Conservation (phyloP, 305 asterid genomes). For the Ilex paraguariensis region DNA sequence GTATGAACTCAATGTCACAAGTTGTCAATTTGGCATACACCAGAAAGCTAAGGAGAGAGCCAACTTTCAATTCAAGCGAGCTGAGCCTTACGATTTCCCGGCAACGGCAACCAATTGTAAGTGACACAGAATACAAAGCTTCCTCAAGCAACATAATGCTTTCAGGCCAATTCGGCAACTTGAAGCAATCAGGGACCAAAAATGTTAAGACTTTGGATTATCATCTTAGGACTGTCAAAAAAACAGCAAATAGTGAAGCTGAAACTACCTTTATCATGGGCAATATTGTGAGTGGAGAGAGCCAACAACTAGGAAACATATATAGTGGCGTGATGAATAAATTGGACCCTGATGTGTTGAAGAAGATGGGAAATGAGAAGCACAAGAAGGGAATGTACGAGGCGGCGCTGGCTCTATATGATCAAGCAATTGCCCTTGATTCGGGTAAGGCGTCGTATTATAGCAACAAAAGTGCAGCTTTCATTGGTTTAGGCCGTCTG, state of each 20-base stretch:
- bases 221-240: not conserved
- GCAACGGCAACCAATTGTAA: slow-evolving; percentile 15
- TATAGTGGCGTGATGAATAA: slow-evolving; percentile 10
- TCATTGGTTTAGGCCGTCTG: slow-evolving; percentile 46
- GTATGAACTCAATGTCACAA: slow-evolving; percentile 19
- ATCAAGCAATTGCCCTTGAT: slow-evolving; percentile 51
- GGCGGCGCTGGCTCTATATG: slow-evolving; percentile 47
- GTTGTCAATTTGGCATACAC: slow-evolving; percentile 25
- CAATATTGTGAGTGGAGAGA: slow-evolving; percentile 19
- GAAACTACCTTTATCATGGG: slow-evolving; percentile 12
- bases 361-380: slow-evolving; percentile 50
- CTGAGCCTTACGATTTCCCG: slow-evolving; percentile 20
- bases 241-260: not conserved
- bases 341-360: slow-evolving; percentile 37
- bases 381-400: slow-evolving; percentile 37
- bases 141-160: slow-evolving; percentile 43
- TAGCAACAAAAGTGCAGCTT: slow-evolving; percentile 59
- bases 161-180: slow-evolving; percentile 37
- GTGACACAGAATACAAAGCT: slow-evolving; percentile 19
- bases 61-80: slow-evolving; percentile 32
- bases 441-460: slow-evolving; percentile 41
- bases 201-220: not conserved
- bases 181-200: slow-evolving; percentile 28
- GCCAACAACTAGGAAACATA: slow-evolving; percentile 21
- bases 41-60: slow-evolving; percentile 21